These are phyloP conservation scores for Tetradesmus obliquus DNA, from an alignment of 139 green algal genomes.

Conservation along the genomic window DNA sequence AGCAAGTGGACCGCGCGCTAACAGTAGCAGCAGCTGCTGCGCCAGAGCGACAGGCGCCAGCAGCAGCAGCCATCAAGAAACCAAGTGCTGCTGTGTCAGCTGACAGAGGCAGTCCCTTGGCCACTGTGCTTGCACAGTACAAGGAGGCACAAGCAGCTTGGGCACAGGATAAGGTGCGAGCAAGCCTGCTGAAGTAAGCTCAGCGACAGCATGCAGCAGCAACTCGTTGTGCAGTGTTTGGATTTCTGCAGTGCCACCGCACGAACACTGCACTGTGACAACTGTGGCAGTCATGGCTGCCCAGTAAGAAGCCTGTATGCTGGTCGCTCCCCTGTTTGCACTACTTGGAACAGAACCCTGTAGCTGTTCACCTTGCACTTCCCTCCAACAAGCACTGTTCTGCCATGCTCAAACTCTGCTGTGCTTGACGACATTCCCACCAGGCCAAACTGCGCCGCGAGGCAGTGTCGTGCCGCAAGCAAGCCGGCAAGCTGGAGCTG, in stretches of 20 bases:
- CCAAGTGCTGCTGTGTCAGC: background rate
- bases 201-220: background rate
- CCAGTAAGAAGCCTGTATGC: background rate
- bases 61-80: slow-evolving; percentile 13
- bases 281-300: background rate
- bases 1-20: background rate
- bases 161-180: slow-evolving; percentile 71
- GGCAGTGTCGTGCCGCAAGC: slow-evolving; percentile 55
- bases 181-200: background rate
- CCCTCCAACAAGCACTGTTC: background rate
- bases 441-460: slow-evolving; percentile 67
- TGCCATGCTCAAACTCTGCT: background rate
- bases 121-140: slow-evolving; percentile 68
- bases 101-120: slow-evolving; percentile 57
- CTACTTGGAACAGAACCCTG: too few relatives aligned
- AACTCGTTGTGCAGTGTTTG: background rate
- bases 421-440: background rate
- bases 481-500: slow-evolving; percentile 62
- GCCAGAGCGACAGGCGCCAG: background rate
- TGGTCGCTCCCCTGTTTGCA: too few relatives aligned
- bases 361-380: background rate
- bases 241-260: background rate
- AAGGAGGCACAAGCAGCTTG: slow-evolving; percentile 72
- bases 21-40: background rate
- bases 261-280: background rate